These are phyloP conservation scores for Rubia tinctorum DNA, from an alignment of 305 asterid genomes.

Conservation along the genomic window DNA sequence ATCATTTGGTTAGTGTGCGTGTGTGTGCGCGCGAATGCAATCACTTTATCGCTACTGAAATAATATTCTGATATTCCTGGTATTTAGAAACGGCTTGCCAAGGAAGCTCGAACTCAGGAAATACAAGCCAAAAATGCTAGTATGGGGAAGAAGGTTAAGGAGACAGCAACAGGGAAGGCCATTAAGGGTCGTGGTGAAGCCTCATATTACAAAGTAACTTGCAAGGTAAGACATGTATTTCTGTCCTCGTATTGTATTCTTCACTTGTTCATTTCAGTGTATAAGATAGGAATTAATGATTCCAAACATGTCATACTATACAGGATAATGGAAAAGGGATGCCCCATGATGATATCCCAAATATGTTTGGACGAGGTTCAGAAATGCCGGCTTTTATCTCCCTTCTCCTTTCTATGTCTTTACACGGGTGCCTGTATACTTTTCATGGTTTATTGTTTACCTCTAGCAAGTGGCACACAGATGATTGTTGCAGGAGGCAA, in stretches of 20 bases:
- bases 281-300: background rate
- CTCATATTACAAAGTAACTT: conserved; percentile 69
- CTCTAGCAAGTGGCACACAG: background rate
- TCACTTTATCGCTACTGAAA: background rate
- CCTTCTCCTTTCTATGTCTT: background rate
- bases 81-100: conserved; percentile 83
- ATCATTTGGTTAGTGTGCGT: background rate
- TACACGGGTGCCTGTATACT: background rate
- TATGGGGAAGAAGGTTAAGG: conserved; percentile 78
- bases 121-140: conserved; percentile 74
- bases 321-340: conserved; percentile 98
- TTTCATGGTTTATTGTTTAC: background rate
- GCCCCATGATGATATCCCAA: conserved; percentile 96
- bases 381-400: background rate
- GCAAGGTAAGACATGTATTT: conserved; percentile 46
- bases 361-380: conserved; percentile 95
- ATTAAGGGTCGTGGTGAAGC: conserved; percentile 78
- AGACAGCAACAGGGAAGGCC: conserved; percentile 41
- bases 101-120: conserved; percentile 84
- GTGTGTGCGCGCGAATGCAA: background rate
- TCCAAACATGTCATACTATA: background rate
- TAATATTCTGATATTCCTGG: background rate
- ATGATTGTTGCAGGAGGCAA: background rate
- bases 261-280: background rate
- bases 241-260: background rate